Percentiles rank a stretch among this genome's conserved stretches.
phyloP scores from a whole-genome alignment of 2,329 filamentous ascomycete genomes.

The Corniculantispora saksenae region DNA sequence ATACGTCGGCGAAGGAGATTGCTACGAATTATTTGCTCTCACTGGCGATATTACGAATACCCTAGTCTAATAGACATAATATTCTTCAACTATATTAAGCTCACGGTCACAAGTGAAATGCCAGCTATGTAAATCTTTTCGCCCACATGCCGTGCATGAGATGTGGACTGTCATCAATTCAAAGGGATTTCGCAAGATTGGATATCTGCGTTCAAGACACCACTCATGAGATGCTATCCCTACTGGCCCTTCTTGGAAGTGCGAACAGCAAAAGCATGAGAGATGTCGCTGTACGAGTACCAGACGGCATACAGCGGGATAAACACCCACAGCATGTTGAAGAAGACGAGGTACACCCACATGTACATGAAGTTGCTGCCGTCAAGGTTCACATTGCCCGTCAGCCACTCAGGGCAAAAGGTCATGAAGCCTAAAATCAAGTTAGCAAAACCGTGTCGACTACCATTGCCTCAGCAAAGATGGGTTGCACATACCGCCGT shows the following conservation, averaged over 20 bases:
- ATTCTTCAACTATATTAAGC: background rate
- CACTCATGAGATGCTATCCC: background rate
- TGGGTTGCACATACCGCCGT: constrained; percentile 51
- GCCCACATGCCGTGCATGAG: no score
- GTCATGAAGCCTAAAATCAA: constrained; percentile 62
- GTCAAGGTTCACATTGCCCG: constrained; percentile 62
- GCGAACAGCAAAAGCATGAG: constrained; percentile 47
- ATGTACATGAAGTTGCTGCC: constrained; percentile 67
- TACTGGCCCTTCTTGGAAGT: constrained; percentile 34
- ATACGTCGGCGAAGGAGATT: background rate
- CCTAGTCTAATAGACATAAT: constrained; percentile 9
- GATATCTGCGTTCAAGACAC: no score
- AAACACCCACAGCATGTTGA: constrained; percentile 68
- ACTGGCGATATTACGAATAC: constrained; percentile 7
- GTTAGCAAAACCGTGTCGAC: background rate
- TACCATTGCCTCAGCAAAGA: background rate
- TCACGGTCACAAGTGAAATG: background rate
- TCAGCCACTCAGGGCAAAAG: constrained; percentile 70
- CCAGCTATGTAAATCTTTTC: background rate
- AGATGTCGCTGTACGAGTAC: constrained; percentile 56
- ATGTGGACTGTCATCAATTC: no score
- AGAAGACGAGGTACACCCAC: constrained; percentile 69
- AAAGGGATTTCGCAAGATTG: no score
- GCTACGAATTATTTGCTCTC: background rate
- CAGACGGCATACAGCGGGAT: constrained; percentile 62